Evolutionary conservation across 2,329 filamentous ascomycete genomes (phyloP).

Genomic region (Hortaea werneckii): DNA sequence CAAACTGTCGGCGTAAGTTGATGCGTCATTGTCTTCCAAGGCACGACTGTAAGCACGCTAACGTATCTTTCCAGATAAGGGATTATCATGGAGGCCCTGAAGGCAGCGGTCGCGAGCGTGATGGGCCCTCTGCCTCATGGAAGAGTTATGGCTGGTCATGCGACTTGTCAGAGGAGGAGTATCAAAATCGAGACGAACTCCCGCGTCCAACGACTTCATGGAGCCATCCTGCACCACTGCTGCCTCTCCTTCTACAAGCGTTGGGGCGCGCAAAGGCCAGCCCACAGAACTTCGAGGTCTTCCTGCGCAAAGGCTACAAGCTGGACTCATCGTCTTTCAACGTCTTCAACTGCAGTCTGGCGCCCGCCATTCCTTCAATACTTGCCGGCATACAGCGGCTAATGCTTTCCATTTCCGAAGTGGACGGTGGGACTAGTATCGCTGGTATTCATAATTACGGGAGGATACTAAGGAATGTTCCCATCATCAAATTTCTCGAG

Average conservation of each 20-base stretch:
- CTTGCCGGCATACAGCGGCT: constrained; percentile 11
- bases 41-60: no score
- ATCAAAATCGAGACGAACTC: no score
- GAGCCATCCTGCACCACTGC: neutral
- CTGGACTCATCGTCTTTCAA: constrained; percentile 7
- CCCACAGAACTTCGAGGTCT: constrained; percentile 14
- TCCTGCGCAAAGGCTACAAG: constrained; percentile 10
- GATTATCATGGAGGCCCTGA: neutral
- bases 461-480: neutral
- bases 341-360: constrained; percentile 2
- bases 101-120: neutral
- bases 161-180: no score
- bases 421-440: neutral
- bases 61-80: neutral
- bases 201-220: neutral
- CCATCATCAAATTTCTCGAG: constrained; percentile 11
- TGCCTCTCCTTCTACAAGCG: constrained; percentile 10
- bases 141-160: constrained; percentile 41
- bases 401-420: constrained; percentile 6
- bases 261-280: constrained; percentile 9
- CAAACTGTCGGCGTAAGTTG: constrained; percentile 41
- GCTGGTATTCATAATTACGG: neutral
- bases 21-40: constrained; percentile 39
- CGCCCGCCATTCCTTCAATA: constrained; percentile 4
- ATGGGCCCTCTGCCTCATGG: constrained; percentile 32